phyloP scores from a whole-genome alignment of 2,329 filamentous ascomycete genomes.

The Xylariaceae sp. region DNA sequence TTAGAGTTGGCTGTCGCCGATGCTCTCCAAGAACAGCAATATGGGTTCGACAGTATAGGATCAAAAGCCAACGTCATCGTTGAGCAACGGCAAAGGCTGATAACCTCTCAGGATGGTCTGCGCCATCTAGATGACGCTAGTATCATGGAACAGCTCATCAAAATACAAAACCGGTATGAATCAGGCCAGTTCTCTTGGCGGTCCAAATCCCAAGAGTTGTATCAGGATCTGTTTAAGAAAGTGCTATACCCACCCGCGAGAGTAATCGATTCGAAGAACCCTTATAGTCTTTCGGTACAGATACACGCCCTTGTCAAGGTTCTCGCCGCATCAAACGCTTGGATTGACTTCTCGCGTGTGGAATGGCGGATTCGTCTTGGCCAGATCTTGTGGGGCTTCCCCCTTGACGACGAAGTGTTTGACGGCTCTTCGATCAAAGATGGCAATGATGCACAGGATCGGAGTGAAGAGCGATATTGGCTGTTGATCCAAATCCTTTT shows the following conservation, averaged over 20 bases:
- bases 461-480: conserved; percentile 65
- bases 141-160: conserved; percentile 58
- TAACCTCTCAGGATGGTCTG: conserved; percentile 52
- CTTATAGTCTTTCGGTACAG: conserved; percentile 65
- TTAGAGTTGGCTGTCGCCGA: conserved; percentile 65
- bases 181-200: conserved; percentile 50
- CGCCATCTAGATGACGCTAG: conserved; percentile 53
- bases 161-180: conserved; percentile 55
- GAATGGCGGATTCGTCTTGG: conserved; percentile 74
- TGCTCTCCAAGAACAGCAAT: conserved; percentile 60
- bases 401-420: conserved; percentile 50
- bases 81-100: conserved; percentile 57
- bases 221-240: conserved; percentile 60
- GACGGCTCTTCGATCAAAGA: conserved; percentile 53
- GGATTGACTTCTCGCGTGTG: conserved; percentile 72
- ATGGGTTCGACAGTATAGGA: conserved; percentile 55
- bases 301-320: conserved; percentile 67
- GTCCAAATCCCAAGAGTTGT: conserved; percentile 53
- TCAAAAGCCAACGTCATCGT: conserved; percentile 53
- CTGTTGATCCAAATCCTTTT: conserved; percentile 64
- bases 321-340: conserved; percentile 63
- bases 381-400: conserved; percentile 65
- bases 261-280: conserved; percentile 56
- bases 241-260: conserved; percentile 57
- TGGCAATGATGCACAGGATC: conserved; percentile 46